Conservation (phyloP, 345 rosid genomes). For the Eucalyptus dawsonii region DNA sequence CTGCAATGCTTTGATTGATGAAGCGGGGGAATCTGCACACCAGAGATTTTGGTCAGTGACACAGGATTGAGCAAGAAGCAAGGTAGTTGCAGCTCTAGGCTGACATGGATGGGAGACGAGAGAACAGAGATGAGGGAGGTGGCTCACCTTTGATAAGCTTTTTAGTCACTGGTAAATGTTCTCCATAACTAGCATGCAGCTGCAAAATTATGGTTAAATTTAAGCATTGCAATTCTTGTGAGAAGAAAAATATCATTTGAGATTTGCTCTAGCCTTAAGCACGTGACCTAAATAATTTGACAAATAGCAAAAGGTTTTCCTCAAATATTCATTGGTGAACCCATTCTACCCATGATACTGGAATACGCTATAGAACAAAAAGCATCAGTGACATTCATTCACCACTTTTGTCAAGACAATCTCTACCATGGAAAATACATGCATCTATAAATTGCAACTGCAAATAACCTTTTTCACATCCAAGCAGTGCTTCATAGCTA, state of each 20-base stretch:
- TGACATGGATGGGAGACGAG: neutral
- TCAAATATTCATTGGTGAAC: neutral
- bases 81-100: neutral
- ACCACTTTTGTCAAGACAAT: neutral
- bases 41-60: neutral
- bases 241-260: neutral
- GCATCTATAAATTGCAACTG: neutral
- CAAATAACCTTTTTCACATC: neutral
- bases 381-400: neutral
- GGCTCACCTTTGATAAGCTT: neutral
- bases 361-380: neutral
- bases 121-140: neutral
- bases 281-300: neutral
- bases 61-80: neutral
- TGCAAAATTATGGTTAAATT: slow-evolving; percentile 12
- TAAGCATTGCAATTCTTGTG: neutral
- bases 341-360: neutral
- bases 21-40: neutral
- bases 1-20: slow-evolving; percentile 28
- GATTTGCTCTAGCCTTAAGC: neutral
- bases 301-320: neutral
- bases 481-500: neutral
- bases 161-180: slow-evolving; percentile 21
- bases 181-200: slow-evolving; percentile 76
- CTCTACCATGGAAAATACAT: neutral